Conservation (phyloP, 164 flowering plant species). For the Warburgia ugandensis region DNA sequence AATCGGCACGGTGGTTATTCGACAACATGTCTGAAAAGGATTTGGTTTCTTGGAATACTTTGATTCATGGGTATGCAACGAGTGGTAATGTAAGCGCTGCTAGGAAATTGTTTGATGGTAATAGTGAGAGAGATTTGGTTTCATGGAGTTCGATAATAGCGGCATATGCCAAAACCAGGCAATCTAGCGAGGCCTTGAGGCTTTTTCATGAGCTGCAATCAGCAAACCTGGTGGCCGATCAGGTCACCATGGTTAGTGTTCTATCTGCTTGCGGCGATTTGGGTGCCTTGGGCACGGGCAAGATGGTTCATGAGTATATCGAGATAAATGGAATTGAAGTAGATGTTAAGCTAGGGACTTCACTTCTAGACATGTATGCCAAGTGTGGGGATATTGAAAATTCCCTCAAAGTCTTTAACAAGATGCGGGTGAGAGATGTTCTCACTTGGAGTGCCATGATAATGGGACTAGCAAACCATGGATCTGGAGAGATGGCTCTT, state of each 20-base stretch:
- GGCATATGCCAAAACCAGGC: conserved; percentile 18
- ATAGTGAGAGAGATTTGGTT: conserved; percentile 16
- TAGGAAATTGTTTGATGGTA: conserved; percentile 17
- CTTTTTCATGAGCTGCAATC: conserved; percentile 26
- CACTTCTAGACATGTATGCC: conserved; percentile 35
- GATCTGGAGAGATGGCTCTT: conserved; percentile 23
- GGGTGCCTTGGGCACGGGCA: conserved; percentile 31
- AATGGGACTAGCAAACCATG: conserved; percentile 32
- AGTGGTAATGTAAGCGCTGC: conserved; percentile 18
- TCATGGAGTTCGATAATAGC: conserved; percentile 27
- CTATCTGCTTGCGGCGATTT: conserved; percentile 29
- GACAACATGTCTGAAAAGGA: conserved; percentile 24
- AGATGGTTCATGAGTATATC: conserved; percentile 24
- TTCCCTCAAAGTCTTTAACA: conserved; percentile 18
- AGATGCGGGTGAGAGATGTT: conserved; percentile 22
- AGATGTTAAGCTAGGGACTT: conserved; percentile 29
- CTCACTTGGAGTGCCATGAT: conserved; percentile 28
- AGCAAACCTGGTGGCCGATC: conserved; percentile 23
- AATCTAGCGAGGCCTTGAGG: conserved; percentile 20
- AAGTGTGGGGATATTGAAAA: conserved; percentile 31
- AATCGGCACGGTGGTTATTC: conserved; percentile 16
- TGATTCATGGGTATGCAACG: conserved; percentile 27
- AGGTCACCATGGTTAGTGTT: conserved; percentile 24
- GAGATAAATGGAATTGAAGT: conserved; percentile 17
- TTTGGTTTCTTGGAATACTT: conserved; percentile 28